Evolutionary conservation across 1,139 yeast genomes (phyloP).

Genomic region (Scheffersomyces cryptocercus): DNA sequence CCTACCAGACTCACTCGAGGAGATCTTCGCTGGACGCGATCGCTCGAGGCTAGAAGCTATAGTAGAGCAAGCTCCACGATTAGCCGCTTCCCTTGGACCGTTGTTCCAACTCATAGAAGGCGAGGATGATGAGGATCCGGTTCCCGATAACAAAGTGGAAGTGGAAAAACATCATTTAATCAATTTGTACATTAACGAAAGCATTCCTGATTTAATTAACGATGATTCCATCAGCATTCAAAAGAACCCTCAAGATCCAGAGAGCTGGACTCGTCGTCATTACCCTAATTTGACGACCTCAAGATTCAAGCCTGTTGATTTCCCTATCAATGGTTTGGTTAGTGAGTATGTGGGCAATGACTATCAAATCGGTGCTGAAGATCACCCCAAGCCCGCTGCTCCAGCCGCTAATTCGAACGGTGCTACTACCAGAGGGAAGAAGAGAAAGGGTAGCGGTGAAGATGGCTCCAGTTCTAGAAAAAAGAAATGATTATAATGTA

Average conservation of each 20-base stretch:
- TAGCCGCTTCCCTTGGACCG: not conserved
- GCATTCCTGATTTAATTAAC: constrained; percentile 38
- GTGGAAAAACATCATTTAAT: constrained; percentile 12
- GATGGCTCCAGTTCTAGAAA: not conserved
- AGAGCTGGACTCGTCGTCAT: constrained; percentile 42
- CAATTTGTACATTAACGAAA: constrained; percentile 25
- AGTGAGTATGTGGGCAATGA: constrained; percentile 11
- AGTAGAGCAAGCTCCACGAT: constrained; percentile 1
- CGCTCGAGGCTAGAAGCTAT: not conserved
- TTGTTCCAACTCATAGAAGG: constrained; percentile 1
- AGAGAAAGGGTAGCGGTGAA: not conserved
- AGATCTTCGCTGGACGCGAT: constrained; percentile 1
- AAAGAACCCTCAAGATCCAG: constrained; percentile 41
- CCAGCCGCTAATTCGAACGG: not conserved
- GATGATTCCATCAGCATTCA: constrained; percentile 40
- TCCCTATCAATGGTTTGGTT: constrained; percentile 13
- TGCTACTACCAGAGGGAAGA: not conserved
- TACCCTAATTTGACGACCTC: constrained; percentile 35
- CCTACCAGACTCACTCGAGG: not conserved
- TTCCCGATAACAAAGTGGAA: not conserved
- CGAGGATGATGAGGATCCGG: not conserved
- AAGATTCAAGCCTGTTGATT: constrained; percentile 35
- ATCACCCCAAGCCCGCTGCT: not conserved
- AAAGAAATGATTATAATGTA: not conserved
- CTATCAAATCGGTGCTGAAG: not conserved